Evolutionary conservation across 805 yeast genomes (phyloP), one percentile per base, ranked within the genome.

Genomic region (Lipomyces chichibuensis): DNA sequence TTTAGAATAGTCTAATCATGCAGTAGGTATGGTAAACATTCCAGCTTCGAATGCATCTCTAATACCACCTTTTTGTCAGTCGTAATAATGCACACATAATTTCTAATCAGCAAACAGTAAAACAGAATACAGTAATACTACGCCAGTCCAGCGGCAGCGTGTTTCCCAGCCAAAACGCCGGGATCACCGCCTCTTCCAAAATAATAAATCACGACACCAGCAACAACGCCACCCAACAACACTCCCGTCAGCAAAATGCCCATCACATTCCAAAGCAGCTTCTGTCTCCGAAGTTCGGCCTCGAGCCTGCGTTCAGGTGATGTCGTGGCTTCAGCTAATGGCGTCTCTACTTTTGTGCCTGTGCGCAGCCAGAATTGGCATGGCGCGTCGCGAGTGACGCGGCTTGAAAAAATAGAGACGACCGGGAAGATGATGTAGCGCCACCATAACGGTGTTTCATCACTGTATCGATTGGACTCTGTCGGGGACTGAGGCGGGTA

Each of bases 201-300:
- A 49, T 51, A 62, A 49, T 67, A 67, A 6, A 67, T 64, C 49
- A 54, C 65, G 23, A 67, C 71, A 11, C 71, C 71, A 7, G 71
- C 69, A 37, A 65, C 32, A 6, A 67, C 69, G 3, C 71, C 71
- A 25, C 69, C 71, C 13, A 67, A 53, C 57, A 67, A 27, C 3
- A 67, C 62, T 9, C 64, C 62, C 4, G 64, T 59, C 33, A 65
- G 35, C 52, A 67, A 52, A n/a, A 65, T 32, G 2, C 65, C 69
- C 35, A 62, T 53, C 32, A 65, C 58, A 29, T 67, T 57, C 66
- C 67, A 67, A 32, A 67, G 23, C 29, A 67, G 29, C 13, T 56
- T 59, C 60, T 65, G 62, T 11, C 69, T 63, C 11, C 64, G 66
- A 54, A 60, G 17, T 17, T 62, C 57, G n/a, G 60, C 64, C 51